These are phyloP conservation scores for Solanum dulcamara DNA, from an alignment of 257 asterid species.

Conservation along the genomic window DNA sequence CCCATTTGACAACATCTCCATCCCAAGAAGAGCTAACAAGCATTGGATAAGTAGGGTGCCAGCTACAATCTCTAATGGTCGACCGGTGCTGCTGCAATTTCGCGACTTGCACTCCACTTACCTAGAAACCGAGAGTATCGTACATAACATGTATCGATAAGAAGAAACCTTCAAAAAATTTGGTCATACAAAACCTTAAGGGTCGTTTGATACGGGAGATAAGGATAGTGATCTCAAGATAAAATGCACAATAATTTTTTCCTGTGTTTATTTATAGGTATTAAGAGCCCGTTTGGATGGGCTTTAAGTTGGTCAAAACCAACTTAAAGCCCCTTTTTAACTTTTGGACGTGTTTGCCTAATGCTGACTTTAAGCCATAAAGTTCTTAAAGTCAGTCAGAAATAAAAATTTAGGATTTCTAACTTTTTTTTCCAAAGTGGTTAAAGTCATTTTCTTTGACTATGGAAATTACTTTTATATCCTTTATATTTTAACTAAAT, in stretches of 20 bases:
- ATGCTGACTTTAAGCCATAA: too few relatives aligned
- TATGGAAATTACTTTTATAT: too few relatives aligned
- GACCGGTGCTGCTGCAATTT: constrained; percentile 51
- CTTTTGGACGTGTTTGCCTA: too few relatives aligned
- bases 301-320: too few relatives aligned
- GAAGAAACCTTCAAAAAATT: not conserved
- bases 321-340: too few relatives aligned
- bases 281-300: too few relatives aligned
- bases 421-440: too few relatives aligned
- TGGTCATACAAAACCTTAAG: not conserved
- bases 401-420: too few relatives aligned
- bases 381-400: too few relatives aligned
- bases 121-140: constrained; percentile 19
- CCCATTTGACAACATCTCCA: constrained; percentile 75
- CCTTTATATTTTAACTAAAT: too few relatives aligned
- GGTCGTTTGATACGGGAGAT: not conserved
- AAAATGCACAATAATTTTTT: not conserved
- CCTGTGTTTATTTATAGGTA: not conserved
- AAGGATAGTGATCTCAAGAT: not conserved
- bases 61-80: constrained; percentile 17
- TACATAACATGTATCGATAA: not conserved
- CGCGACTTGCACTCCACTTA: constrained; percentile 50
- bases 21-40: constrained; percentile 82
- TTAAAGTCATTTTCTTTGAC: too few relatives aligned
- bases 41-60: constrained; percentile 81